phyloP scores from a whole-genome alignment of 2,329 filamentous ascomycete species.

The Aschersonia sp. region DNA sequence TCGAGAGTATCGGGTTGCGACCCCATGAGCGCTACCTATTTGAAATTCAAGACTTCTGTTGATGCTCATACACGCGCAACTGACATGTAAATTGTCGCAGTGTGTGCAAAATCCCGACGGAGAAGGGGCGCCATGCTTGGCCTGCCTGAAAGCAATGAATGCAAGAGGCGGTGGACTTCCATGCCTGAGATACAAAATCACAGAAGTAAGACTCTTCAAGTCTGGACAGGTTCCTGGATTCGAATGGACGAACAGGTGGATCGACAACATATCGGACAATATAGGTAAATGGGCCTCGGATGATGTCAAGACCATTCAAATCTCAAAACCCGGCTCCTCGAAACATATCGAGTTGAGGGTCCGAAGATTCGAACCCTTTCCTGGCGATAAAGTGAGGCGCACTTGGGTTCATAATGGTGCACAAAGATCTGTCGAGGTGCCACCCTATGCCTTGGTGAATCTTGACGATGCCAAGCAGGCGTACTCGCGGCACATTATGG shows the following conservation, averaged over 20 bases:
- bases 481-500: conserved; percentile 35
- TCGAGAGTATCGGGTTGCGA: no score
- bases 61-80: not conserved
- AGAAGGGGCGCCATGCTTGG: conserved; percentile 32
- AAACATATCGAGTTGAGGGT: conserved; percentile 33
- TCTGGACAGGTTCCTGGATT: conserved; percentile 41
- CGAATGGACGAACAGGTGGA: conserved; percentile 46
- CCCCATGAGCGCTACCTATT: no score
- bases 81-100: conserved; percentile 17
- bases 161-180: conserved; percentile 38
- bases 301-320: conserved; percentile 31
- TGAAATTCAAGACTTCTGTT: no score
- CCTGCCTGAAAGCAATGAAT: conserved; percentile 35
- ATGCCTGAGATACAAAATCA: conserved; percentile 46
- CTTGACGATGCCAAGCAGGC: conserved; percentile 32
- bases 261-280: conserved; percentile 36
- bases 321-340: conserved; percentile 40
- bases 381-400: conserved; percentile 38
- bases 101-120: conserved; percentile 35
- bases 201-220: conserved; percentile 42
- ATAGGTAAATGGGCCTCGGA: conserved; percentile 40
- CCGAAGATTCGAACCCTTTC: conserved; percentile 37
- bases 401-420: conserved; percentile 35
- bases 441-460: conserved; percentile 41
- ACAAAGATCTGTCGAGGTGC: conserved; percentile 33